Percentiles rank a stretch among this genome's conserved stretches.
Conservation (phyloP, 2,329 filamentous ascomycete genomes). For the Botrytis aclada region DNA sequence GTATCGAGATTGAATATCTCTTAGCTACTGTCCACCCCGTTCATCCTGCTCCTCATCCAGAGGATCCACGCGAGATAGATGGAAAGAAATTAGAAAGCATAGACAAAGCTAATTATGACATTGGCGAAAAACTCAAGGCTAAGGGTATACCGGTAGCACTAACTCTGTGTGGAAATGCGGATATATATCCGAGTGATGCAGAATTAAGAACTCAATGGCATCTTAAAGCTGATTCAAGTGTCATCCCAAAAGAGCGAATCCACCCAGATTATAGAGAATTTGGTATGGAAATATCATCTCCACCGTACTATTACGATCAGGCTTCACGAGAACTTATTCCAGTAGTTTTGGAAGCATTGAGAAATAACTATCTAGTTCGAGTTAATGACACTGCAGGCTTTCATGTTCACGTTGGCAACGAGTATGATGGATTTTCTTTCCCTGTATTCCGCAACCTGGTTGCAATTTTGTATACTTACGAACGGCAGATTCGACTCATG, state of each 20-base stretch:
- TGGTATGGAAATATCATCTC: constrained; percentile 11
- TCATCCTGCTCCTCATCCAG: not conserved
- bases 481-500: constrained; percentile 26
- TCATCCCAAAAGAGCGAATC: not conserved
- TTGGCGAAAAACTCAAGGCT: not conserved
- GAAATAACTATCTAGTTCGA: constrained; percentile 26
- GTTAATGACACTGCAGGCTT: constrained; percentile 31
- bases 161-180: no score
- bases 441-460: constrained; percentile 34
- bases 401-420: constrained; percentile 38
- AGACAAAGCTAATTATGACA: not conserved
- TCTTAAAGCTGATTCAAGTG: not conserved
- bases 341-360: constrained; percentile 19
- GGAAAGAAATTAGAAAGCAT: not conserved
- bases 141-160: not conserved
- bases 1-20: constrained; percentile 15
- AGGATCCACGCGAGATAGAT: not conserved
- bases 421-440: constrained; percentile 27
- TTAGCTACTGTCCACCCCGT: not conserved
- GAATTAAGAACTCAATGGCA: not conserved
- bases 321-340: constrained; percentile 1
- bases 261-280: not conserved
- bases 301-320: constrained; percentile 8
- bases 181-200: not conserved
- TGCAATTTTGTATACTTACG: constrained; percentile 32